Percentiles rank a stretch among this genome's conserved stretches.
These are phyloP conservation scores for Capsella rubella DNA, from an alignment of 441 rosid species.

Conservation along the genomic window DNA sequence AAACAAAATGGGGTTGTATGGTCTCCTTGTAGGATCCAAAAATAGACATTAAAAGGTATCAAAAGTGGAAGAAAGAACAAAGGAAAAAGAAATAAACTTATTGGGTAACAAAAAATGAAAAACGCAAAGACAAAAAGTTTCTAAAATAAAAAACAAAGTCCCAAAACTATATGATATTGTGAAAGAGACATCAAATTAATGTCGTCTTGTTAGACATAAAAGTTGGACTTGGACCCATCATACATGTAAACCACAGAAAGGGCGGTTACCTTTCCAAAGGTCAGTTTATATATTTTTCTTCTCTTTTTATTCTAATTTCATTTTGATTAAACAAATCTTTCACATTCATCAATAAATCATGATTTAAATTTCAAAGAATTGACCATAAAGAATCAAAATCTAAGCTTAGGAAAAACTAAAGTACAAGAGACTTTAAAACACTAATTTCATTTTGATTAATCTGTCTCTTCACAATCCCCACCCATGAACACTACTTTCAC, in stretches of 20 bases:
- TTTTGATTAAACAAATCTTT: no score
- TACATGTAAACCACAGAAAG: conserved; percentile 32
- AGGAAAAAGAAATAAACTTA: conserved; percentile 26
- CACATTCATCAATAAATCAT: conserved; percentile 4
- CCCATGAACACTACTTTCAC: not conserved
- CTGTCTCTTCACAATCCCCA: conserved; percentile 18
- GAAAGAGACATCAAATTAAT: conserved; percentile 61
- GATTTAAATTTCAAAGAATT: no score
- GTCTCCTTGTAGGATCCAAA: conserved; percentile 48
- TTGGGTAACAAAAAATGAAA: conserved; percentile 23
- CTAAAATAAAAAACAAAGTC: conserved; percentile 32
- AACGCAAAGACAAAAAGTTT: conserved; percentile 43
- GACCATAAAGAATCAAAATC: no score
- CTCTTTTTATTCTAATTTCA: not conserved
- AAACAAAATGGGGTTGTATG: conserved; percentile 29
- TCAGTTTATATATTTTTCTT: no score
- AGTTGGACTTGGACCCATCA: conserved; percentile 71
- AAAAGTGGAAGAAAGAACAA: conserved; percentile 40
- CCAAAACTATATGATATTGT: conserved; percentile 44
- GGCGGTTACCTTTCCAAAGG: conserved; percentile 46
- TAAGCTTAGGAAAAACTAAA: no score
- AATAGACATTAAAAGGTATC: conserved; percentile 54
- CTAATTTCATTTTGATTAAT: not conserved
- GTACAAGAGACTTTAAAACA: no score
- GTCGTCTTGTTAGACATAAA: conserved; percentile 48